Evolutionary conservation across 495 filamentous ascomycete genomes (phyloP), one percentile per base, ranked within the genome.

Genomic region (Penicillium waksmanii): DNA sequence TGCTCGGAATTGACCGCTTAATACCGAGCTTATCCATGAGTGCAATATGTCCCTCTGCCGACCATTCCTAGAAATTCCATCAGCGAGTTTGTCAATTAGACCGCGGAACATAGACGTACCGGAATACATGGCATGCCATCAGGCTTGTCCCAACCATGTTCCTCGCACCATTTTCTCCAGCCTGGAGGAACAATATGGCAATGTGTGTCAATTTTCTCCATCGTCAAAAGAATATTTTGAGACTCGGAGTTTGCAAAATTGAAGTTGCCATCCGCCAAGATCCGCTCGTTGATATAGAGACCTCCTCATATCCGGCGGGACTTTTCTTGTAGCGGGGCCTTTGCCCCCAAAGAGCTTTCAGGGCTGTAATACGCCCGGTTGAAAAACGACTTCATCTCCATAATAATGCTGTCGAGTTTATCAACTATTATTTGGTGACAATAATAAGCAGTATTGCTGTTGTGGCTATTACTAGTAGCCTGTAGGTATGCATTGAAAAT

Each of bases 1-100:
- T 56, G 27, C 53, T 56, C 25, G 48, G n/a, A 19, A 56, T 49
- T 11, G 54, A 56, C 27, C 33, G 18, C 18, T 48, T 49, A 11
- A 56, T 49, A 1, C 54, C 44, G 31, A 49, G 43, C 23, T 40
- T 56, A 17, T 56, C 54, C 54, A 56, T 56, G n/a, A 56, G 44
- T 11, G 12, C 19, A 13, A 49, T 49, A 27, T 56, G 54, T 11
- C 43, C 18, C 23, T 49, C 54, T 49, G 33, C 34, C 10, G 31
- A 36, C 54, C 43, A 56, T 49, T 17, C 15, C 42, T 44, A 13
- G 8, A 44, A 44, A 44, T 3, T 31, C 5, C 12, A 38, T 38
- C 15, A 38, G 36, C n/a, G 7, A 5, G 17, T 21, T 43, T 9
- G 17, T 19, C 15, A 18, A n/a, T 17, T 18, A 7, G 42, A 9